Conservation (phyloP, 2,329 filamentous ascomycete genomes). For the Penicillium rolfsii region DNA sequence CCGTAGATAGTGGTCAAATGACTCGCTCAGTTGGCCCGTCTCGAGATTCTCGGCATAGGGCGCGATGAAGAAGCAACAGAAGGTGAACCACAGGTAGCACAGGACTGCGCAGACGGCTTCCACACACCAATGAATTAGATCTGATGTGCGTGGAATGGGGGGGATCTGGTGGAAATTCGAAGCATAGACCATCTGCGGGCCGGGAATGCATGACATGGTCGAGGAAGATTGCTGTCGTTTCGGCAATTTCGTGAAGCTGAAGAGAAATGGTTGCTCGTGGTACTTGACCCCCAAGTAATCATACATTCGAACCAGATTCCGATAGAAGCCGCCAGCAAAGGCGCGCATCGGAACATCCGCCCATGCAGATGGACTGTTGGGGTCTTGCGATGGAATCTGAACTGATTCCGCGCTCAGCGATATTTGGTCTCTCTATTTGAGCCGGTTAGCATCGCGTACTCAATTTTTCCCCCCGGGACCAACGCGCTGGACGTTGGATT, state of each 20-base stretch:
- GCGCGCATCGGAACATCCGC: conserved; percentile 58
- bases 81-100: conserved; percentile 59
- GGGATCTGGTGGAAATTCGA: conserved; percentile 58
- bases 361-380: conserved; percentile 33
- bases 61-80: conserved; percentile 55
- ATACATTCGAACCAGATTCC: conserved; percentile 61
- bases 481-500: background rate
- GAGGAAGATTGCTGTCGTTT: conserved; percentile 12
- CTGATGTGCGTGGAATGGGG: conserved; percentile 43
- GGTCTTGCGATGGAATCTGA: conserved; percentile 21
- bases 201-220: conserved; percentile 15
- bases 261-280: conserved; percentile 57
- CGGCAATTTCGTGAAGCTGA: conserved; percentile 51
- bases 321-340: conserved; percentile 58
- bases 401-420: conserved; percentile 52
- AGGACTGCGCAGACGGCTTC: conserved; percentile 52
- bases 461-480: background rate
- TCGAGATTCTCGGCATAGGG: conserved; percentile 34
- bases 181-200: conserved; percentile 57
- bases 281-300: conserved; percentile 57
- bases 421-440: conserved; percentile 44
- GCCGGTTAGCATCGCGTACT: background rate
- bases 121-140: conserved; percentile 46
- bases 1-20: conserved; percentile 54
- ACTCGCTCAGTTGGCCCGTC: conserved; percentile 41